These are phyloP conservation scores for Tulasnella sp. DNA, from an alignment of 768 basidiomycete genomes.

Conservation along the genomic window DNA sequence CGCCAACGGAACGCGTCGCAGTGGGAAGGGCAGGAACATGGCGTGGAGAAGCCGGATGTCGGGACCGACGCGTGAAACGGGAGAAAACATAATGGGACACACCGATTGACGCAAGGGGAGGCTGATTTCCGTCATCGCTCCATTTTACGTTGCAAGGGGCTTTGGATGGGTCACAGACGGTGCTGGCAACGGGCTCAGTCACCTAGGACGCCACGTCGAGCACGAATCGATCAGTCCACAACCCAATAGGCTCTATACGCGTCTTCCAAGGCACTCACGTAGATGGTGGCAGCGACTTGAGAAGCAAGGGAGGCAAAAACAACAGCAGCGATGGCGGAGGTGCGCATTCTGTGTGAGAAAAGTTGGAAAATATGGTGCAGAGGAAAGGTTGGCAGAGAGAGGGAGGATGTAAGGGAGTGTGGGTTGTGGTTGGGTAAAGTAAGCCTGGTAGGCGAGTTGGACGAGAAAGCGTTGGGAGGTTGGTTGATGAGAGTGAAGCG, in stretches of 20 bases:
- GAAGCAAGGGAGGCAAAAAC: constrained; percentile 4
- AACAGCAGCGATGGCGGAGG: not conserved
- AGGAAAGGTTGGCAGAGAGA: not conserved
- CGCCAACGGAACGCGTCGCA: not conserved
- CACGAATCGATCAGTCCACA: not conserved
- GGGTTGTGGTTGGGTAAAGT: not conserved
- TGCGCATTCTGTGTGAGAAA: constrained; percentile 9
- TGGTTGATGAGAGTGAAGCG: no score
- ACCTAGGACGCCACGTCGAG: not conserved
- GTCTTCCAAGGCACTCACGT: constrained; percentile 8
- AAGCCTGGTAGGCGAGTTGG: no score
- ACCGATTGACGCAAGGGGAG: constrained; percentile 13
- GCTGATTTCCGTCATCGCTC: constrained; percentile 17
- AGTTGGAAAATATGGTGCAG: constrained; percentile 2
- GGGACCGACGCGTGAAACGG: not conserved
- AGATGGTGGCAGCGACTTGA: constrained; percentile 16
- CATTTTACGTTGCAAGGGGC: constrained; percentile 9
- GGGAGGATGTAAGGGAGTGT: not conserved
- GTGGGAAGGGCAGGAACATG: not conserved
- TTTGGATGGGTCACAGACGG: constrained; percentile 13
- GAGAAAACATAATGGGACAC: not conserved
- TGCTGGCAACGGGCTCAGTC: constrained; percentile 14
- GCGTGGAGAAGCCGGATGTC: not conserved
- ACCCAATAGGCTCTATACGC: no score
- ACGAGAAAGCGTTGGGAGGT: no score